phyloP scores from a whole-genome alignment of 495 filamentous ascomycete genomes.

The Neurospora hispaniola region DNA sequence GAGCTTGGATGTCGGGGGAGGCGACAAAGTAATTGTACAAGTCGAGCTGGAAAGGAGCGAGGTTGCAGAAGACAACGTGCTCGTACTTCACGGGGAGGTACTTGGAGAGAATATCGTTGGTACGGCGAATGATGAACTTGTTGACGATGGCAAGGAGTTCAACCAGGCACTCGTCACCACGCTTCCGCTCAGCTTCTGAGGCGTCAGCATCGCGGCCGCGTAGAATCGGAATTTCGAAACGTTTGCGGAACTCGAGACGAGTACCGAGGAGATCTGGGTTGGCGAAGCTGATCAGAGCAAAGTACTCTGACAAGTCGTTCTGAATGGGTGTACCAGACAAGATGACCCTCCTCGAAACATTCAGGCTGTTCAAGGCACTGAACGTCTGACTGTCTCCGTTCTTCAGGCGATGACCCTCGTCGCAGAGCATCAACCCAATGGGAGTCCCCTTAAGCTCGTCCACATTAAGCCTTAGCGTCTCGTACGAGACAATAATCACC shows the following conservation, averaged over 20 bases:
- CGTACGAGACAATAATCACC: conserved; percentile 99
- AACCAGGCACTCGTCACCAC: conserved; percentile 71
- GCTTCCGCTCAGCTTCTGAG: conserved; percentile 68
- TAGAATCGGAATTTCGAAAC: conserved; percentile 87
- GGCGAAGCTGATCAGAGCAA: conserved; percentile 90
- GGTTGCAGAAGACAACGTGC: conserved; percentile 98
- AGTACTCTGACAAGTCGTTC: conserved; percentile 96
- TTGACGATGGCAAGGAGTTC: conserved; percentile 84
- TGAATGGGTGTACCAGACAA: conserved; percentile 96
- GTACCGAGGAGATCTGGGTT: conserved; percentile 89
- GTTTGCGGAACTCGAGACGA: conserved; percentile 85
- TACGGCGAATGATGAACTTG: conserved; percentile 97
- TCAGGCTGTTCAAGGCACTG: conserved; percentile 76
- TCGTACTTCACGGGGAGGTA: conserved; percentile 99
- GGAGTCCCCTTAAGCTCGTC: conserved; percentile 76
- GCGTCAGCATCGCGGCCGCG: conserved; percentile 86
- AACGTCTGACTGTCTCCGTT: conserved; percentile 96
- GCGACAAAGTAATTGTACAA: conserved; percentile 96
- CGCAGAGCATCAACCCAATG: conserved; percentile 92
- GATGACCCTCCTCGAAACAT: conserved; percentile 86
- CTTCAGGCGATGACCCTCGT: conserved; percentile 97
- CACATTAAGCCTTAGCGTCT: conserved; percentile 84
- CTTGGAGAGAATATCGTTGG: conserved; percentile 96
- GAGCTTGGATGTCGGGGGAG: conserved; percentile 85
- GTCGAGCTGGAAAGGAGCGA: conserved; percentile 82